Evolutionary conservation across 1,284 basidiomycete species (phyloP).

Genomic region (Rhodotorula sp.): DNA sequence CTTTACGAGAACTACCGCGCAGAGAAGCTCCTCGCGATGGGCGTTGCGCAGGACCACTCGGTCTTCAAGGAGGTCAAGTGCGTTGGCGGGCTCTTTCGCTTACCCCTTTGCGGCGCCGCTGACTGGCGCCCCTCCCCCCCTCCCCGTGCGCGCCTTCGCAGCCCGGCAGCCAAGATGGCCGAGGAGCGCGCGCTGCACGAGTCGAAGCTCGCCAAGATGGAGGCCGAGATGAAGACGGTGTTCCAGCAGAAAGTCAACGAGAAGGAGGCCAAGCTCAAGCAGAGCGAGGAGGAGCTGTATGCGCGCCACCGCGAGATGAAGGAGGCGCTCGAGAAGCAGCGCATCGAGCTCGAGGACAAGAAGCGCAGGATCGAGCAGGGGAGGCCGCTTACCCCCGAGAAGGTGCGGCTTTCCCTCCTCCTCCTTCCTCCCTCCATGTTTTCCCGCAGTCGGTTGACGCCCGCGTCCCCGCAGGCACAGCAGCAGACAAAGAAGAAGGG

Average conservation of each 20-base stretch:
- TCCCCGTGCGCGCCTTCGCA: slow-evolving; percentile 50
- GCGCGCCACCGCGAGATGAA: slow-evolving; percentile 98
- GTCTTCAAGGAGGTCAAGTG: slow-evolving; percentile 99
- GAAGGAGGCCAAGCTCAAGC: slow-evolving; percentile 96
- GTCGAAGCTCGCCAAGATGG: slow-evolving; percentile 97
- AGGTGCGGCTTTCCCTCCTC: slow-evolving; percentile 52
- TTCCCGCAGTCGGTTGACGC: not conserved
- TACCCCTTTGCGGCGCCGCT: not conserved
- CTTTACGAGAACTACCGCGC: slow-evolving; percentile 96
- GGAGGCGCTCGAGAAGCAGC: slow-evolving; percentile 95
- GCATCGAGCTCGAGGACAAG: slow-evolving; percentile 94
- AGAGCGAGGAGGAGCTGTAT: slow-evolving; percentile 96
- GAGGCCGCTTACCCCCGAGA: slow-evolving; percentile 91
- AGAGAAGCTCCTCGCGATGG: slow-evolving; percentile 91
- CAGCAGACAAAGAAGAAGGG: slow-evolving; percentile 68
- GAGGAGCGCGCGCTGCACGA: slow-evolving; percentile 73
- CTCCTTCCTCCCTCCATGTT: not conserved
- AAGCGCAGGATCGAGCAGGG: slow-evolving; percentile 94
- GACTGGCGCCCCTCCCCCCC: not conserved
- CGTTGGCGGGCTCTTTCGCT: slow-evolving; percentile 49
- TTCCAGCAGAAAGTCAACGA: slow-evolving; percentile 99
- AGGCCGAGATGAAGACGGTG: slow-evolving; percentile 75
- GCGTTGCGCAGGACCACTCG: slow-evolving; percentile 90
- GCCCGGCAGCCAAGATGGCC: slow-evolving; percentile 89
- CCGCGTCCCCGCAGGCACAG: not conserved